Percentiles rank a stretch among this genome's conserved stretches.
Evolutionary conservation across 2,329 filamentous ascomycete species (phyloP).

Genomic region (Fusarium papillatum): DNA sequence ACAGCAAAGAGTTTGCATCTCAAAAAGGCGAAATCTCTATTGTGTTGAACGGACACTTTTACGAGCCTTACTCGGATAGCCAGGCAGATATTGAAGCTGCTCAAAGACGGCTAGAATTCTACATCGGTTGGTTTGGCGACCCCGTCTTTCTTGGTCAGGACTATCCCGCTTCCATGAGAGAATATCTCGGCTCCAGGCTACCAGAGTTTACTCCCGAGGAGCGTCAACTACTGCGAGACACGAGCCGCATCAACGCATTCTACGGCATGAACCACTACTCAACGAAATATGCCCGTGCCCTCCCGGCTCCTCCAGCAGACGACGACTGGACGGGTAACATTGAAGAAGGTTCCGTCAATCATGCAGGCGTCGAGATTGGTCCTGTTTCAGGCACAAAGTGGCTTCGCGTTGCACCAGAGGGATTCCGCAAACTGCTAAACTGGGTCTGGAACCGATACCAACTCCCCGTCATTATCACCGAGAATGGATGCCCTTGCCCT

Average conservation of each 20-base stretch:
- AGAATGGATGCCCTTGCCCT: not conserved
- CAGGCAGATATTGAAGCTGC: not conserved
- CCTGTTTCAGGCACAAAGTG: slow-evolving; percentile 19
- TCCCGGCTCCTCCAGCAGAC: slow-evolving; percentile 27
- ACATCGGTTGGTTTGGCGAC: not conserved
- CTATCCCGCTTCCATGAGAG: not conserved
- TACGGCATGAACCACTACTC: slow-evolving; percentile 55
- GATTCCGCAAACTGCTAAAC: slow-evolving; percentile 40
- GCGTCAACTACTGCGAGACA: not conserved
- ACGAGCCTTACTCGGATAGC: not conserved
- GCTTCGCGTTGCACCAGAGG: slow-evolving; percentile 27
- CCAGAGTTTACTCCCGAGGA: not conserved
- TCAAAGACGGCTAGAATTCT: not conserved
- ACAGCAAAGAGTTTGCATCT: not conserved
- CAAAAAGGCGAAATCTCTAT: not conserved
- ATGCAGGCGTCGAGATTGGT: slow-evolving; percentile 14
- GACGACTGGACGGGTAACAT: slow-evolving; percentile 38
- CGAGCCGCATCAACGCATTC: slow-evolving; percentile 40
- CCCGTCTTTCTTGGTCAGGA: not conserved
- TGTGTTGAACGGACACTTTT: not conserved
- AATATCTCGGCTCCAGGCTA: not conserved
- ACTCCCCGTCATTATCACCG: not conserved
- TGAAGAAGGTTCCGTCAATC: slow-evolving; percentile 18
- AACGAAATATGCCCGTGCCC: slow-evolving; percentile 45
- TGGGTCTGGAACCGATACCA: slow-evolving; percentile 37